phyloP scores from a whole-genome alignment of 805 yeast species.

The Lipomyces anomalus region DNA sequence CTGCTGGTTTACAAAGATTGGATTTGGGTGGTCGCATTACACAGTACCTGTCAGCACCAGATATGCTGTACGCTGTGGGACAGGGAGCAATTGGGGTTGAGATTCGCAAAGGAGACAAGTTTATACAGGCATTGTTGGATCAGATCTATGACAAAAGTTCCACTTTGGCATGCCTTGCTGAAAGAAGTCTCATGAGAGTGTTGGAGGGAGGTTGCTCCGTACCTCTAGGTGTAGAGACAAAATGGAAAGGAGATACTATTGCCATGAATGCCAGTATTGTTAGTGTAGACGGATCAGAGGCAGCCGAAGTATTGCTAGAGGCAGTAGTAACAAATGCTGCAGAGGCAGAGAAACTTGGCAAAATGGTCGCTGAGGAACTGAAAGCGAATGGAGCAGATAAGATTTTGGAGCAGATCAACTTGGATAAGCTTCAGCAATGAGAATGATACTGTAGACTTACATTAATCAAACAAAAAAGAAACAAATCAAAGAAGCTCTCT shows the following conservation, averaged over 20 bases:
- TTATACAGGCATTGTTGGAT: constrained; percentile 53
- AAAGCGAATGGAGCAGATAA: constrained; percentile 72
- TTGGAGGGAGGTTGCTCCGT: constrained; percentile 98
- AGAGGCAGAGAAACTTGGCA: constrained; percentile 71
- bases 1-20: constrained; percentile 81
- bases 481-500: too few relatives aligned
- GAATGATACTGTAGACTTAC: too few relatives aligned
- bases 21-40: constrained; percentile 74
- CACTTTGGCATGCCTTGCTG: constrained; percentile 76
- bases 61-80: constrained; percentile 96
- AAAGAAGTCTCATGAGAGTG: constrained; percentile 76
- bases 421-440: constrained; percentile 42
- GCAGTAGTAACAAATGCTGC: constrained; percentile 39
- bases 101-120: constrained; percentile 63
- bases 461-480: too few relatives aligned
- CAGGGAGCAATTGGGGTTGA: constrained; percentile 97
- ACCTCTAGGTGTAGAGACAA: constrained; percentile 78
- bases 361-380: constrained; percentile 58
- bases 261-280: constrained; percentile 48
- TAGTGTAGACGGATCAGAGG: constrained; percentile 71
- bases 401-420: constrained; percentile 75
- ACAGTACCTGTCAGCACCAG: constrained; percentile 58
- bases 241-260: constrained; percentile 6
- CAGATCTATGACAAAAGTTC: constrained; percentile 62
- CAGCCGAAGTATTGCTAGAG: constrained; percentile 52